Base-by-base conservation (phyloP, 345 rosid species). In the Cardamine occulta region DNA sequence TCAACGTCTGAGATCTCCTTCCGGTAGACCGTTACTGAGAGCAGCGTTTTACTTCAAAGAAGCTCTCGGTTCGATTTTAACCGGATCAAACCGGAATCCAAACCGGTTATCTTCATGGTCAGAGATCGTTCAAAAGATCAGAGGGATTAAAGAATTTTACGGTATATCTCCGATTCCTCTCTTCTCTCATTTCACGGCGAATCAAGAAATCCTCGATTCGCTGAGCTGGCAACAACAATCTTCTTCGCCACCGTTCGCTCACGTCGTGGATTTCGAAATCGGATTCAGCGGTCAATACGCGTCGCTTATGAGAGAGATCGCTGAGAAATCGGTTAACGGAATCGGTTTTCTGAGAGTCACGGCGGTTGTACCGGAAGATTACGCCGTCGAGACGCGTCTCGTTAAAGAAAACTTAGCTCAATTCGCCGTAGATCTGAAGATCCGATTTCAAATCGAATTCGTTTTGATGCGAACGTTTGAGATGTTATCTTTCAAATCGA, bases 11-110 rank as follows among this genome's bases (percentile, higher is more conserved):
- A 79, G 85, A 15, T 79, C 86, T 7, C 91, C 97, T 1, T 48
- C 48, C 0, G 93, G 97, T 0, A 94, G 84, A 39, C 98, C 98
- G 0, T 78, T 91, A 24, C 88, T 85, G 24, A 80, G 98, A 75
- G 95, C 97, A 2, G 93, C 96, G 10, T 89, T 86, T 76, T 88
- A 80, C 80, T 93, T 93, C 83, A 91, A 89, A 72, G 97, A 93
- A 61, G 95, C 97, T 39, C 93, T 91, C 57, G 86, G 74, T 54
- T 80, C 84, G 8, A 79, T 93, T 4, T 83, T 91, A 32, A 51
- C 80, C 15, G 83, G 85, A 3, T 73, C 87, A 6, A 80, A 81
- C 68, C 84, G 87, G 54, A 67, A 68, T 48, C 59, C 76, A 34
- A 56, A 68, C 70, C 84, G 72, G 49, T 80, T 81, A 42, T 75